These are phyloP conservation scores for Ophiostoma piceae DNA, from an alignment of 2,329 filamentous ascomycete genomes.

Conservation along the genomic window DNA sequence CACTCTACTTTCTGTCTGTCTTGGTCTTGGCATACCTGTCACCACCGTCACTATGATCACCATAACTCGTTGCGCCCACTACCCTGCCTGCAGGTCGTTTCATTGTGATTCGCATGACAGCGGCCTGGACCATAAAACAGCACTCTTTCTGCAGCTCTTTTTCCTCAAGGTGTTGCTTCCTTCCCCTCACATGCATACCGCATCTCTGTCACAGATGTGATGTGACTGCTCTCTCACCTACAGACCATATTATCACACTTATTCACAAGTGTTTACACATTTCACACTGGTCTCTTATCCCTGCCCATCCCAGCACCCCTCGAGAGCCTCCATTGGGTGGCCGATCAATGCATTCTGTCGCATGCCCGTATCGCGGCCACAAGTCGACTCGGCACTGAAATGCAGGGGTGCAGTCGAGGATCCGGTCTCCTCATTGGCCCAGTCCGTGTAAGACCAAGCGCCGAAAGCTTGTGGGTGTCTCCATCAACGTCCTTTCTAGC, in stretches of 20 bases:
- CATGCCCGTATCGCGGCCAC: constrained; percentile 7
- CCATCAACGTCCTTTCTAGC: neutral
- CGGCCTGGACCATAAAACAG: constrained; percentile 8
- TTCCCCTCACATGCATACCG: neutral
- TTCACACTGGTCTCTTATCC: neutral
- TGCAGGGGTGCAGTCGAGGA: constrained; percentile 6
- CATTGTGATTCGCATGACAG: constrained; percentile 11
- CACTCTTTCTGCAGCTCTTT: neutral
- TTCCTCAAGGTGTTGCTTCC: neutral
- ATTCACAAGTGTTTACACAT: neutral
- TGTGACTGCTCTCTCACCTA: neutral
- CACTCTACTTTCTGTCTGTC: neutral
- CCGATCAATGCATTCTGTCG: neutral
- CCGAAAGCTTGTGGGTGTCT: constrained; percentile 2
- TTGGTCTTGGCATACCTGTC: neutral
- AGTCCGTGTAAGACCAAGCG: constrained; percentile 15
- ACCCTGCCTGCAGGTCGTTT: constrained; percentile 1
- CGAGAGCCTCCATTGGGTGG: neutral
- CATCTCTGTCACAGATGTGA: neutral
- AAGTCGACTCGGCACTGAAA: constrained; percentile 13
- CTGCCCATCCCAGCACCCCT: neutral
- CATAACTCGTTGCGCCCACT: constrained; percentile 2
- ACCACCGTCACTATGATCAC: neutral
- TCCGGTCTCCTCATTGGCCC: neutral
- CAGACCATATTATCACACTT: neutral